Base-by-base conservation (phyloP, 108 stramenopile genomes). In the Nitzschia sp. region DNA sequence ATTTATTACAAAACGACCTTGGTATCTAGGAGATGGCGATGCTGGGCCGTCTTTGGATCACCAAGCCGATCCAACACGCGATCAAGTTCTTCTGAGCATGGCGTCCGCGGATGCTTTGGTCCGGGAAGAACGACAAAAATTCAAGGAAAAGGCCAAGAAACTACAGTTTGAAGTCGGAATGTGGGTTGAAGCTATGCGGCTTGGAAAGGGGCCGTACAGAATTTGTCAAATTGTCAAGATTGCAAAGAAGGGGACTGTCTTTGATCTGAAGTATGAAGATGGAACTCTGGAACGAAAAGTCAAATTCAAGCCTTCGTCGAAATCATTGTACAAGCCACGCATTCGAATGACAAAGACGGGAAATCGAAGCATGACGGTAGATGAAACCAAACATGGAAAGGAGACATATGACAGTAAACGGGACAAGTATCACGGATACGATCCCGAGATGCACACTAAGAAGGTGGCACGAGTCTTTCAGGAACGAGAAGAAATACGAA, bases 1-100 rank as follows among this genome's bases (percentile, higher is more conserved):
- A 71, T 99, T 98, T 82, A 97, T 99, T 68, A 96, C 98, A 19
- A 96, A 97, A 68, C 82, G 91, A 65, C 99, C 99, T 34, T 98
- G 98, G 98, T 99, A 98, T 73, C 82, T 99, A 53, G 95, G 96
- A 55, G 83, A 79, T 9, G 79, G 76, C 4, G 88, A 76, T 62
- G 51, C 54, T 28, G 97, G 96, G 17, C 96, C 96, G 0, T 91
- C 95, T 1, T 76, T 98, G 51, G 96, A 97, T 26, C 97, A 99
- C 71, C 97, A 98, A 69, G 81, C 82, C 21, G 53, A 80, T 11
- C 33, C 79, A 2, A 74, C 78, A 28, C 68, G 76, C 30, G 83
- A 87, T 29, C 61, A 71, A 53, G 24, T 66, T 18, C 66, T 74
- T 25, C 63, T 93, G 28, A 85, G 76, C 49, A 36, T 91, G 53